Percentiles rank a stretch among this genome's conserved stretches.
phyloP scores from a whole-genome alignment of 192 early-diverging fungal species.

The Lunasporangiospora selenospora region DNA sequence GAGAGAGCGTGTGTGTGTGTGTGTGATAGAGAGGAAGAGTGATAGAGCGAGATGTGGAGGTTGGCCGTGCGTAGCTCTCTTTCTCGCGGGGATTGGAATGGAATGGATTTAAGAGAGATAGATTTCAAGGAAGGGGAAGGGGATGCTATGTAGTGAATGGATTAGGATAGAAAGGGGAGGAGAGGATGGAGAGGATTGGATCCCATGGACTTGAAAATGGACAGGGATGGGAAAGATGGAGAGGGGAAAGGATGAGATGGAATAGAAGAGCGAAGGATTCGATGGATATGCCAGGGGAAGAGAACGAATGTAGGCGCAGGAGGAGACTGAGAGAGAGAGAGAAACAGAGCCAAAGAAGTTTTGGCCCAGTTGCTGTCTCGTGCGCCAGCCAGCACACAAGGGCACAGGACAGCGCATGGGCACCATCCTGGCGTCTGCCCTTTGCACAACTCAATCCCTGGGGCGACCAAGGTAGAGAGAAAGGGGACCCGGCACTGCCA shows the following conservation, averaged over 20 bases:
- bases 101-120: too few relatives aligned
- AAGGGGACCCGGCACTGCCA: background rate
- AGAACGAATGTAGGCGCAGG: background rate
- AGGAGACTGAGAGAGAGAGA: background rate
- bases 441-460: too few relatives aligned
- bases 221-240: background rate
- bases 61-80: background rate
- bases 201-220: too few relatives aligned
- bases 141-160: background rate
- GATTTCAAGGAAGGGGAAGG: background rate
- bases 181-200: background rate
- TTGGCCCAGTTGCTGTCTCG: too few relatives aligned
- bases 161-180: background rate
- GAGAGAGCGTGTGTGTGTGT: too few relatives aligned
- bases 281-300: background rate
- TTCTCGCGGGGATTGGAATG: background rate
- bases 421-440: too few relatives aligned
- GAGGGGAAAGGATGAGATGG: background rate
- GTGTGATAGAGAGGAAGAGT: slow-evolving; percentile 1
- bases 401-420: background rate
- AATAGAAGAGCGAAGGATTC: background rate
- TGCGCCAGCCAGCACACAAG: too few relatives aligned
- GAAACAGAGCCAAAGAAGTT: background rate
- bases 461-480: background rate
- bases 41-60: background rate